Evolutionary conservation across 331 rosid genomes (phyloP).

Genomic region (Malus hybrid): DNA sequence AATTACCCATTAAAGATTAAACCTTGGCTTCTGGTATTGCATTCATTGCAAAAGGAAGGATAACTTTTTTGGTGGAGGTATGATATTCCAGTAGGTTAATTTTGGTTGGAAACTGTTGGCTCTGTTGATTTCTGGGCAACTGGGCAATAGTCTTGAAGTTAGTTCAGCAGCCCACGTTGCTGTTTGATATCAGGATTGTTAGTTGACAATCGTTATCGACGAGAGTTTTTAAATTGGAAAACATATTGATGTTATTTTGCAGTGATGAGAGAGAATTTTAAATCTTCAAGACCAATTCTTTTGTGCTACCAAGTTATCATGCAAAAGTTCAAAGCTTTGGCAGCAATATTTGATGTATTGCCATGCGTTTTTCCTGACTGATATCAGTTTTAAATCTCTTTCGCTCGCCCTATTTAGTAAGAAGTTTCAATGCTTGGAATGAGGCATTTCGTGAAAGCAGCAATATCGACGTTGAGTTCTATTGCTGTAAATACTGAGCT

Average conservation of each 20-base stretch:
- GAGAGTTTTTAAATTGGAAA: background rate
- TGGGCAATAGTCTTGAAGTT: background rate
- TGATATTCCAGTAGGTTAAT: background rate
- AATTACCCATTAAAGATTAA: background rate
- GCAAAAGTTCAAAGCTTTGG: background rate
- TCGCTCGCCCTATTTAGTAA: background rate
- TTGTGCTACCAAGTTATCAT: background rate
- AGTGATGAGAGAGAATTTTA: background rate
- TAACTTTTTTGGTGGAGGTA: background rate
- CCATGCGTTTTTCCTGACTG: background rate
- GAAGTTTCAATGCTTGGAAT: background rate
- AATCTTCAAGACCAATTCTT: background rate
- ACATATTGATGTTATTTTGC: background rate
- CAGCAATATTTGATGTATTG: background rate
- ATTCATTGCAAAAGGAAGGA: background rate
- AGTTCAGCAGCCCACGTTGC: background rate
- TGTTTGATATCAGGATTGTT: background rate
- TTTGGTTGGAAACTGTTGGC: background rate
- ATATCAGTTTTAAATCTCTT: background rate
- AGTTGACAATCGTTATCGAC: background rate
- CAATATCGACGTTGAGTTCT: background rate
- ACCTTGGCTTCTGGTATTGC: background rate
- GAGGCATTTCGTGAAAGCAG: background rate
- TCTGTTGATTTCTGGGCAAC: slow-evolving; percentile 5
- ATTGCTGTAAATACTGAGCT: background rate